phyloP scores from a whole-genome alignment of 2,329 filamentous ascomycete genomes.

The Botrytis medusae region DNA sequence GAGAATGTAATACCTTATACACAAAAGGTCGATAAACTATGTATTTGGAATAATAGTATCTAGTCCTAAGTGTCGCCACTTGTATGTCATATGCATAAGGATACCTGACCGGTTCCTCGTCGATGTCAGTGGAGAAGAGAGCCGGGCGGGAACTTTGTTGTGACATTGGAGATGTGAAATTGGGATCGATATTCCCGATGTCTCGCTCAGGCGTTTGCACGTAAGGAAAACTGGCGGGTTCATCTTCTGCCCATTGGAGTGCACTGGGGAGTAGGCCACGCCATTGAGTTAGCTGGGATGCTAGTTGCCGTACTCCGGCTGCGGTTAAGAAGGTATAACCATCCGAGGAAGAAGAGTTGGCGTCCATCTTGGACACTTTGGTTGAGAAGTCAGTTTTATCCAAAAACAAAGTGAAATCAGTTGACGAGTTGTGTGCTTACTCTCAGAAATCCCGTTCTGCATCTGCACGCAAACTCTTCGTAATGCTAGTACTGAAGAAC shows the following conservation, averaged over 20 bases:
- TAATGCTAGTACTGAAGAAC: constrained; percentile 59
- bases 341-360: constrained; percentile 25
- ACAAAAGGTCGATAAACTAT: constrained; percentile 58
- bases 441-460: constrained; percentile 51
- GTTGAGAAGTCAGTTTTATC: background rate
- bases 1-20: constrained; percentile 59
- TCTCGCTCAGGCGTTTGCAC: background rate
- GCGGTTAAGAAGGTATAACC: constrained; percentile 34
- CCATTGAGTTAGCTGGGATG: constrained; percentile 57
- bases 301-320: constrained; percentile 51
- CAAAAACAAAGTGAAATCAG: background rate
- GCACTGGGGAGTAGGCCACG: constrained; percentile 53
- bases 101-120: constrained; percentile 47
- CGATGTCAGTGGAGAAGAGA: constrained; percentile 51
- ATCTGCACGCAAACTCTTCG: constrained; percentile 53
- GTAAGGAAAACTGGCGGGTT: constrained; percentile 46
- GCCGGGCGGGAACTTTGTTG: constrained; percentile 35
- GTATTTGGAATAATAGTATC: constrained; percentile 59
- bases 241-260: constrained; percentile 58
- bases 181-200: constrained; percentile 26
- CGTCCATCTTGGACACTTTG: constrained; percentile 14
- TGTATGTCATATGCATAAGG: constrained; percentile 56
- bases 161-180: constrained; percentile 28
- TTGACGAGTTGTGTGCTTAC: constrained; percentile 42
- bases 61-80: constrained; percentile 55